Evolutionary conservation across 176 grass and related monocot genomes (phyloP), one percentile per base, ranked within the genome.

Genomic region (Juncus effusus): DNA sequence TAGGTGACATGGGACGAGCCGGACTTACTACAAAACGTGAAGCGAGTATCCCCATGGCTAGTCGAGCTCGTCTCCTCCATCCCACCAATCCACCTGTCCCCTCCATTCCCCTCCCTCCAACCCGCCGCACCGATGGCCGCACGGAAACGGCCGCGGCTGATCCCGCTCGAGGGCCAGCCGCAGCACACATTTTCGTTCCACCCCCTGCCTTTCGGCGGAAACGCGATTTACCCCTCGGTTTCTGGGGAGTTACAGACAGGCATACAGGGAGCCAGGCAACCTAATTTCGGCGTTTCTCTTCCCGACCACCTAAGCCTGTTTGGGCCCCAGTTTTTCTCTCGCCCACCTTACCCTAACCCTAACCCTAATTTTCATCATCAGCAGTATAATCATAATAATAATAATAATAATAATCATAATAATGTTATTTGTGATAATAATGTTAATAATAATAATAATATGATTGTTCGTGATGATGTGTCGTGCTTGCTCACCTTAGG

Each of bases 231-330:
- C 80, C 78, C 70, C 62, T 79, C 44, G 44, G 77, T 55, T 79
- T 80, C 76, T 59, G 71, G 70, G 60, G 76, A 51, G 79, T 58
- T 36, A 79, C 83, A 91, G 65, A 83, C 83, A 87, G 80, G 85
- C 83, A 92, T 99, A 84, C 88, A 99, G 94, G 94, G 94, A 89
- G 85, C 88, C 94, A 99, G 94, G 94, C 94, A 99, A 47, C 4
- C 6, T 72, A 58, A 40, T 76, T 74, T 93, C 79, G 85, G 57
- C 72, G 65, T 75, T 69, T 74, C 76, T 40, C 77, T 94, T 44
- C 58, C 80, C 81, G 83, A 93, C 77, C 81, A 93, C 77, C 81
- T 84, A 67, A 81, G 75, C 78, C 55, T 82, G 69, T 70, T 54
- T 81, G 54, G 54, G 54, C 54, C 38, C 13, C 53, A 59, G 51